Evolutionary conservation across 805 yeast genomes (phyloP).

Genomic region (Aciculoconidium aculeatum): DNA sequence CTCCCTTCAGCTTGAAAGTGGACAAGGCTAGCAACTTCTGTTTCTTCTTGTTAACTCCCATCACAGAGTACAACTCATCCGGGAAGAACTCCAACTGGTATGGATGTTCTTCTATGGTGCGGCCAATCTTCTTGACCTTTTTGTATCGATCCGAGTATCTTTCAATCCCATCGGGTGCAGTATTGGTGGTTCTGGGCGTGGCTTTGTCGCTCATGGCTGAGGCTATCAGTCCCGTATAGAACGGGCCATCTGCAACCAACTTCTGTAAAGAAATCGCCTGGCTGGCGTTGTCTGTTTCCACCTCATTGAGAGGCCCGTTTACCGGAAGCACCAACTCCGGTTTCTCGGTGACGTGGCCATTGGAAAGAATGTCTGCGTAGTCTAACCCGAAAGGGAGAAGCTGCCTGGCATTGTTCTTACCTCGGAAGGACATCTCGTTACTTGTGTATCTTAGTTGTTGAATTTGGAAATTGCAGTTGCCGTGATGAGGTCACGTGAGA

Average conservation of each 20-base stretch:
- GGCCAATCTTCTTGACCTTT: constrained; percentile 62
- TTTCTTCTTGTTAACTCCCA: constrained; percentile 58
- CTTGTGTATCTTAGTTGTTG: too few relatives aligned
- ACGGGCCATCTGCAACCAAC: constrained; percentile 59
- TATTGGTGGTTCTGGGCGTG: constrained; percentile 13
- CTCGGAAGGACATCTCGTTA: constrained; percentile 49
- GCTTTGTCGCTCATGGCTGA: constrained; percentile 17
- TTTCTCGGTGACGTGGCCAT: constrained; percentile 31
- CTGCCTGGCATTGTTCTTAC: constrained; percentile 39
- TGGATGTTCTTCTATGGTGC: constrained; percentile 75
- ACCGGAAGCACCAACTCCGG: constrained; percentile 55
- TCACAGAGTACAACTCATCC: constrained; percentile 62
- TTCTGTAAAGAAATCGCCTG: constrained; percentile 51
- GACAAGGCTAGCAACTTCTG: constrained; percentile 41
- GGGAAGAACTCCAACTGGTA: constrained; percentile 70
- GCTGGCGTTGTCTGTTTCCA: constrained; percentile 48
- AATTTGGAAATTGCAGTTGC: too few relatives aligned
- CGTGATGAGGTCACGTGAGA: too few relatives aligned
- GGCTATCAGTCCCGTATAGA: constrained; percentile 52
- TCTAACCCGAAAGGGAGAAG: constrained; percentile 70
- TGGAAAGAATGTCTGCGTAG: constrained; percentile 48
- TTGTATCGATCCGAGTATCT: constrained; percentile 79
- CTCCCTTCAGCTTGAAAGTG: constrained; percentile 34
- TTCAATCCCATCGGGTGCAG: constrained; percentile 57
- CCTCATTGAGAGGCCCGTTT: constrained; percentile 48